These are phyloP conservation scores for Dendrocalamus sinicus DNA, from an alignment of 176 grass and related monocot species.

Conservation along the genomic window DNA sequence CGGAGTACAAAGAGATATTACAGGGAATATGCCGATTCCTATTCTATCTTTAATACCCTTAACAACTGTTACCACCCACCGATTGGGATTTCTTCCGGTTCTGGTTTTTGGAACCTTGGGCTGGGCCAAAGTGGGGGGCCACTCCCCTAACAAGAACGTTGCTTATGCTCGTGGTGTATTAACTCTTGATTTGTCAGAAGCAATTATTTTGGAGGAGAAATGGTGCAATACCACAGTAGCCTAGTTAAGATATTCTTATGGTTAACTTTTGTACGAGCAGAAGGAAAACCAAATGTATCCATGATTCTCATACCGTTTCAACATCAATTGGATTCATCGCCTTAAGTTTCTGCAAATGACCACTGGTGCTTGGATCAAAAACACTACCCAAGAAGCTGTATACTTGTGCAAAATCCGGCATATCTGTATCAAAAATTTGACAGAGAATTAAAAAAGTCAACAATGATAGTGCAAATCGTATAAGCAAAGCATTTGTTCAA, in stretches of 20 bases:
- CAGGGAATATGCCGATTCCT: too few relatives aligned
- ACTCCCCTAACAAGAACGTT: neutral
- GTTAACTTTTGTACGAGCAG: neutral
- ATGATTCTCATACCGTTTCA: slow-evolving; percentile 75
- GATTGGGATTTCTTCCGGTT: too few relatives aligned
- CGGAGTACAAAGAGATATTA: too few relatives aligned
- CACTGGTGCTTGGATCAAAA: slow-evolving; percentile 93
- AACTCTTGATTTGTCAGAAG: slow-evolving; percentile 15
- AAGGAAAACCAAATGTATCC: neutral
- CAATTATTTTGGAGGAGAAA: slow-evolving; percentile 37
- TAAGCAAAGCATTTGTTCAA: slow-evolving; percentile 16
- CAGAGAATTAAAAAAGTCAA: slow-evolving; percentile 33
- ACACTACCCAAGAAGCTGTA: slow-evolving; percentile 90
- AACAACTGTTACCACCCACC: too few relatives aligned
- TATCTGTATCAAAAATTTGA: slow-evolving; percentile 60
- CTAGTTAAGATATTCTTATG: neutral
- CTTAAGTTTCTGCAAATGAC: slow-evolving; percentile 91
- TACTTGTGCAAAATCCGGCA: slow-evolving; percentile 93
- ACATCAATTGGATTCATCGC: slow-evolving; percentile 99
- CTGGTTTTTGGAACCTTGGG: too few relatives aligned
- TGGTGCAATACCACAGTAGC: neutral
- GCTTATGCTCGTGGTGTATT: neutral
- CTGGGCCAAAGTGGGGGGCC: too few relatives aligned
- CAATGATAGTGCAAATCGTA: neutral
- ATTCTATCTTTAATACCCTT: too few relatives aligned